phyloP scores from a whole-genome alignment of 75 land plant genomes.

The Azolla pinnata region DNA sequence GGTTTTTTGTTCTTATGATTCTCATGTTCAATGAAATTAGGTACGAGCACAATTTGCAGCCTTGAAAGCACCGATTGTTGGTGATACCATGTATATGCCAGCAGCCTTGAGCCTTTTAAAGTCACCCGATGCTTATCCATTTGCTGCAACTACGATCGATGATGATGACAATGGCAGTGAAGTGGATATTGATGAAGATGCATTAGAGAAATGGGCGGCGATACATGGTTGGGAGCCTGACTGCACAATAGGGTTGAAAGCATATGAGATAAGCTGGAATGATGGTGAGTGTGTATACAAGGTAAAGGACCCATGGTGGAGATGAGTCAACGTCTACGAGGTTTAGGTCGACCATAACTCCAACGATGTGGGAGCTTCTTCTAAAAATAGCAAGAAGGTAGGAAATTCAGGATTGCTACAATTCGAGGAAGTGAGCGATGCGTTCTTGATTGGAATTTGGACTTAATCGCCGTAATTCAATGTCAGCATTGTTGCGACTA shows the following conservation, averaged over 20 bases:
- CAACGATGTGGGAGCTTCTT: no score
- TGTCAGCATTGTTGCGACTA: no score
- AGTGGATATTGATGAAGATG: constrained; percentile 5
- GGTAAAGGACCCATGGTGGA: constrained; percentile 92
- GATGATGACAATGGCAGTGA: constrained; percentile 24
- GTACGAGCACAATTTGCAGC: constrained; percentile 89
- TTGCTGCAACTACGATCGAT: constrained; percentile 17
- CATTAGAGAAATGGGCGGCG: constrained; percentile 46
- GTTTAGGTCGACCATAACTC: no score
- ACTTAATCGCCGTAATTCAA: no score
- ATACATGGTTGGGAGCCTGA: constrained; percentile 74
- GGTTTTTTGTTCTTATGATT: neutral
- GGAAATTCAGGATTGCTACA: no score
- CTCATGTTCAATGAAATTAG: constrained; percentile 31
- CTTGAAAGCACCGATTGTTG: constrained; percentile 74
- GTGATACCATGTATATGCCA: constrained; percentile 92
- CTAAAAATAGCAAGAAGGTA: no score
- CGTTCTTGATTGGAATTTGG: no score
- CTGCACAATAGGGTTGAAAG: constrained; percentile 83
- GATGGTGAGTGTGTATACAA: constrained; percentile 45
- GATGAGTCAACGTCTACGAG: no score
- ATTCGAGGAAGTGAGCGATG: no score
- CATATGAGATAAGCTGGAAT: constrained; percentile 78
- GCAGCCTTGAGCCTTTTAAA: constrained; percentile 41
- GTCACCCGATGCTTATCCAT: constrained; percentile 55